Evolutionary conservation across 2,329 filamentous ascomycete species (phyloP).

Genomic region (Fusarium siculi): DNA sequence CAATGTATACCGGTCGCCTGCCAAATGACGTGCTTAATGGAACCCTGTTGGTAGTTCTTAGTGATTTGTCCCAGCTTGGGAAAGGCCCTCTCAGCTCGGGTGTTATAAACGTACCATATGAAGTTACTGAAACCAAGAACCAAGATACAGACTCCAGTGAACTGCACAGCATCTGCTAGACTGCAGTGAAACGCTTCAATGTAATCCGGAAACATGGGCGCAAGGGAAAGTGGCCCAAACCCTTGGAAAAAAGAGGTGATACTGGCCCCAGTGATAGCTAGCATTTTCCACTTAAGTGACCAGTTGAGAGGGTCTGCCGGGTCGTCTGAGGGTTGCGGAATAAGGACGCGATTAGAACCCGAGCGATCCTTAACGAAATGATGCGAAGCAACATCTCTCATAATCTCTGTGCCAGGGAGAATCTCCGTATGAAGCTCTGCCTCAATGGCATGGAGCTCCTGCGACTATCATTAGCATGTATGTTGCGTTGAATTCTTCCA

Average conservation of each 20-base stretch:
- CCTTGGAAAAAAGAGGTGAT: not conserved
- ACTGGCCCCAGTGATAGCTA: not conserved
- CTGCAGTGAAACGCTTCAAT: not conserved
- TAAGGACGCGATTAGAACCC: not conserved
- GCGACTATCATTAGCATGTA: not conserved
- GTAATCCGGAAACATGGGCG: not conserved
- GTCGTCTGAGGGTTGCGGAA: not conserved
- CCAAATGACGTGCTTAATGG: not conserved
- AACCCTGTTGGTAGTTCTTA: not conserved
- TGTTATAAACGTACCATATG: not conserved
- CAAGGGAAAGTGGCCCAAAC: not conserved
- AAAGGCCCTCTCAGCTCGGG: rapidly evolving
- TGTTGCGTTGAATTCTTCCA: rapidly evolving
- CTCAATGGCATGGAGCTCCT: conserved; percentile 2
- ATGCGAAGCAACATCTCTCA: not conserved
- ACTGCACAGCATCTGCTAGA: not conserved
- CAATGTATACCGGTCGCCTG: not conserved
- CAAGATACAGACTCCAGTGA: not conserved
- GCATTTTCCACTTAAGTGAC: not conserved
- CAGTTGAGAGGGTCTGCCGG: not conserved
- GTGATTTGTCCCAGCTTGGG: not conserved
- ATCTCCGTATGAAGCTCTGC: not conserved
- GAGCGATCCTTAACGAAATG: conserved; percentile 1
- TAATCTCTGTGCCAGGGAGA: not conserved
- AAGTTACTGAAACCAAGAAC: not conserved